Evolutionary conservation across 106 monocot species (phyloP).

Genomic region (Platanthera guangdongensis): DNA sequence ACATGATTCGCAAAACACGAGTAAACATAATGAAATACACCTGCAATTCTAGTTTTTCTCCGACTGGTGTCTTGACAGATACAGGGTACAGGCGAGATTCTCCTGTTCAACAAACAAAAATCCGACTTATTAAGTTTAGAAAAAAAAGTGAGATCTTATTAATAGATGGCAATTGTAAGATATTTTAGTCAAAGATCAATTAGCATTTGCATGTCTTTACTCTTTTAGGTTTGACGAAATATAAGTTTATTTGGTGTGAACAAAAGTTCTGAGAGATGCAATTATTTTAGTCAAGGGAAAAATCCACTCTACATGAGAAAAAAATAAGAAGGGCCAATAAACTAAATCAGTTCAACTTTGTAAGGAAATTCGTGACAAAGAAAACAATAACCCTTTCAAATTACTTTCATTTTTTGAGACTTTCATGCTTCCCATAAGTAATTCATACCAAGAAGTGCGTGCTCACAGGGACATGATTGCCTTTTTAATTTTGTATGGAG

Average conservation of each 20-base stretch:
- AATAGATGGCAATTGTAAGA: background rate
- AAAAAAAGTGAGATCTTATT: background rate
- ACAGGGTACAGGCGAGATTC: slow-evolving; percentile 34
- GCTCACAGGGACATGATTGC: background rate
- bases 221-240: background rate
- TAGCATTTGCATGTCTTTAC: background rate
- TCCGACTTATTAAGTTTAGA: background rate
- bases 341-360: background rate
- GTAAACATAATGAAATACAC: slow-evolving; percentile 8
- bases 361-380: background rate
- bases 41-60: slow-evolving; percentile 38
- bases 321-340: background rate
- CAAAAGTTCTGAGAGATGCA: background rate
- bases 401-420: background rate
- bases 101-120: slow-evolving; percentile 8
- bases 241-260: background rate
- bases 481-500: background rate
- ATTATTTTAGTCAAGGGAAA: background rate
- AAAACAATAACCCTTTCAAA: background rate
- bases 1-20: background rate
- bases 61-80: slow-evolving; percentile 27
- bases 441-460: background rate
- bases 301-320: background rate
- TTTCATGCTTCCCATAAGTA: background rate
- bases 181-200: background rate